phyloP scores from a whole-genome alignment of 2,329 filamentous ascomycete genomes.

The Phyllosticta citribraziliensis region DNA sequence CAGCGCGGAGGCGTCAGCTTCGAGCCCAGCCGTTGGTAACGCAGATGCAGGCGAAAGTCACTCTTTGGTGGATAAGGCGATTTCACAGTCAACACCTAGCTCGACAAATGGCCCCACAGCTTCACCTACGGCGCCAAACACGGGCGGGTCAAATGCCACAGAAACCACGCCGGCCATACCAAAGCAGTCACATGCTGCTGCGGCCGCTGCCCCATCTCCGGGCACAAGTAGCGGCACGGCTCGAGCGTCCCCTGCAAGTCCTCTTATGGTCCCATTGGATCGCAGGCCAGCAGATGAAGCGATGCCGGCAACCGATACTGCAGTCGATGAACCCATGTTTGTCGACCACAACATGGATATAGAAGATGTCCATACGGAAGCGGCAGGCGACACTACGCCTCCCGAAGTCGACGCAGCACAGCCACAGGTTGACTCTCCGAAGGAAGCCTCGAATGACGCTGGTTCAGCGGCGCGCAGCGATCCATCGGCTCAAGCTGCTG shows the following conservation, averaged over 20 bases:
- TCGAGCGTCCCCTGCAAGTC: not conserved
- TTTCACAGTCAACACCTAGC: no score
- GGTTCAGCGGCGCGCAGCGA: no score
- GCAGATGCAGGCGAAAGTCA: no score
- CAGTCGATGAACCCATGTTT: not conserved
- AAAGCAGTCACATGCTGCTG: not conserved
- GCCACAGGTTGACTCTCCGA: no score
- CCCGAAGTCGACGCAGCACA: not conserved
- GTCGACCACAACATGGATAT: not conserved
- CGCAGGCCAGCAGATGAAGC: not conserved
- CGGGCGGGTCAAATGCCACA: no score
- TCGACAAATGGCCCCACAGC: no score
- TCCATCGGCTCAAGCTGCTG: not conserved
- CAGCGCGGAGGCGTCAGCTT: no score
- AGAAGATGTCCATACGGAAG: not conserved
- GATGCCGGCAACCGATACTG: not conserved
- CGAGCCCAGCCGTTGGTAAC: no score
- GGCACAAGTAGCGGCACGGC: not conserved
- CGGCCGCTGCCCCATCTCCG: not conserved
- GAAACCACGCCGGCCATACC: no score
- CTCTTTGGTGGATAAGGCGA: no score
- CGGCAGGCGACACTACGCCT: not conserved
- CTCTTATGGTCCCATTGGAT: not conserved
- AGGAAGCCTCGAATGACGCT: no score
- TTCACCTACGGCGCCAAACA: no score